Percentiles rank a stretch among this genome's conserved stretches.
Conservation (phyloP, 139 green algal genomes). For the Dunaliella primolecta region DNA sequence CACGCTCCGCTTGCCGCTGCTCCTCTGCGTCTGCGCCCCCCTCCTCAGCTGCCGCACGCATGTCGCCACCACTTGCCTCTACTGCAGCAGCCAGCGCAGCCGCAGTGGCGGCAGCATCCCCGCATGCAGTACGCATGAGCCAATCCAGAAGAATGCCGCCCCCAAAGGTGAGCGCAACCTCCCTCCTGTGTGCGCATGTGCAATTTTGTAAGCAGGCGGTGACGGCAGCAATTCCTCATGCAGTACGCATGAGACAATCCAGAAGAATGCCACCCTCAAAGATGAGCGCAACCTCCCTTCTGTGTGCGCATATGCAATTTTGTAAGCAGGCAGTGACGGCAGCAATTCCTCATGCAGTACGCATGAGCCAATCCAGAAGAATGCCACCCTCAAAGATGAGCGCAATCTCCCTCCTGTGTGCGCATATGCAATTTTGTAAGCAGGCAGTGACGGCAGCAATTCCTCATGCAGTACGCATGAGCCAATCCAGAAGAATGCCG, state of each 20-base stretch:
- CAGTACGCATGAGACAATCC: conserved; percentile 46
- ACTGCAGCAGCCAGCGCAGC: conserved; percentile 27
- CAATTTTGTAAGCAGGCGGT: too few species aligned
- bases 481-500: conserved; percentile 44
- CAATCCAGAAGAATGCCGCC: conserved; percentile 45
- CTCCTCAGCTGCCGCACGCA: background rate
- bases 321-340: conserved; percentile 17
- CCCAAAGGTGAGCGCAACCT: conserved; percentile 20
- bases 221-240: background rate
- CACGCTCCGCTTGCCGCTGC: conserved; percentile 4
- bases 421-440: too few species aligned
- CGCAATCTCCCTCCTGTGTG: background rate
- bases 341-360: conserved; percentile 11
- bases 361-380: conserved; percentile 52
- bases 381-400: conserved; percentile 28
- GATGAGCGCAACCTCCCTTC: background rate
- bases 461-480: conserved; percentile 32
- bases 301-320: background rate
- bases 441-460: conserved; percentile 8
- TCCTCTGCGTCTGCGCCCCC: background rate
- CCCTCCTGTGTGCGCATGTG: background rate
- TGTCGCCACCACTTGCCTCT: background rate
- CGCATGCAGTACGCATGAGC: conserved; percentile 33
- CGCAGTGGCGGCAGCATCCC: conserved; percentile 9
- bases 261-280: conserved; percentile 41